Percentiles rank a stretch among this genome's conserved stretches.
phyloP scores from a whole-genome alignment of 805 yeast species.

The Naumovozyma baii region DNA sequence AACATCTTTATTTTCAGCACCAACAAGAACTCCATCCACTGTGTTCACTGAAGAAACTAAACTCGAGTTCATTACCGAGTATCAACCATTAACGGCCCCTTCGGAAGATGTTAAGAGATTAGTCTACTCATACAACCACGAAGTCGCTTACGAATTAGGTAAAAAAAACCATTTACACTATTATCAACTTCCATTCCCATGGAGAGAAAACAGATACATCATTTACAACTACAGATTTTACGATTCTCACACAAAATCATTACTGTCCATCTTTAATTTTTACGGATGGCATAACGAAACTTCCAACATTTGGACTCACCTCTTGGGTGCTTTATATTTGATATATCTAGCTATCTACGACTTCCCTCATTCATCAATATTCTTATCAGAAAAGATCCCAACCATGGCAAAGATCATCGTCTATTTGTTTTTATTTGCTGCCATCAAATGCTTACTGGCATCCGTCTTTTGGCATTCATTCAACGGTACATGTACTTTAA shows the following conservation, averaged over 20 bases:
- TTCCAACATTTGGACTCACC: constrained; percentile 88
- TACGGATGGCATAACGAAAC: constrained; percentile 70
- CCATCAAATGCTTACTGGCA: constrained; percentile 65
- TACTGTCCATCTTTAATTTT: constrained; percentile 45
- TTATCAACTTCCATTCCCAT: constrained; percentile 81
- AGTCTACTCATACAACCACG: constrained; percentile 38
- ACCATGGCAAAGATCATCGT: constrained; percentile 33
- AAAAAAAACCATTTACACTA: constrained; percentile 49
- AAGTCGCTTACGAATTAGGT: constrained; percentile 38
- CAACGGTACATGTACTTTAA: constrained; percentile 58
- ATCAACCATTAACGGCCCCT: neutral
- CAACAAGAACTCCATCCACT: neutral
- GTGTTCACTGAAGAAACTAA: neutral
- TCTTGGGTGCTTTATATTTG: constrained; percentile 56
- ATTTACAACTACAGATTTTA: constrained; percentile 79
- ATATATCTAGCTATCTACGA: constrained; percentile 47
- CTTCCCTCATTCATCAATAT: constrained; percentile 53
- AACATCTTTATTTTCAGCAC: neutral
- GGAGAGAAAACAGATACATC: constrained; percentile 88
- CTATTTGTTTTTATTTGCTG: constrained; percentile 58
- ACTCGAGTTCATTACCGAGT: neutral
- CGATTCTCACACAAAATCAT: constrained; percentile 47
- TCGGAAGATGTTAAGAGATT: constrained; percentile 3
- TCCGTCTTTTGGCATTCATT: constrained; percentile 91
- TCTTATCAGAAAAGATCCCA: constrained; percentile 37